These are phyloP conservation scores for Stenocarpella maydis DNA, from an alignment of 2,329 filamentous ascomycete genomes.

Conservation along the genomic window DNA sequence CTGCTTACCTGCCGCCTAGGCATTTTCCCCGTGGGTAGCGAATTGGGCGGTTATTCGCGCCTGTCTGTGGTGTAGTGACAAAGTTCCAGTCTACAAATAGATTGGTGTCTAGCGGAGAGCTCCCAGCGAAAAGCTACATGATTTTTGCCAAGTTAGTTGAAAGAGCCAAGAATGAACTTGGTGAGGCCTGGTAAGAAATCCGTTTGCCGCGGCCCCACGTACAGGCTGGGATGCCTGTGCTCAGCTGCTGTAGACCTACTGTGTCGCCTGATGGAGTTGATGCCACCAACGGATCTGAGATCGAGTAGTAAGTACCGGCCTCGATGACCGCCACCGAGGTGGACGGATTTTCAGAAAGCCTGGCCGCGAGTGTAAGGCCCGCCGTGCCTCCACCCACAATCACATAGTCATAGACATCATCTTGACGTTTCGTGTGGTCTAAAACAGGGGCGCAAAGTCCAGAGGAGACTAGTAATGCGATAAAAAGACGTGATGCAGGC, in stretches of 20 bases:
- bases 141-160: background rate
- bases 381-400: constrained; percentile 16
- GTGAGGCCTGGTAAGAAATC: too few species aligned
- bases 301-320: constrained; percentile 10
- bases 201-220: too few species aligned
- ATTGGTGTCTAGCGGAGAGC: background rate
- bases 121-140: constrained; percentile 6
- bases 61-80: constrained; percentile 19
- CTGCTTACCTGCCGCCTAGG: background rate
- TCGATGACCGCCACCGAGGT: constrained; percentile 11
- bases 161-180: background rate
- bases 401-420: constrained; percentile 15
- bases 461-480: background rate
- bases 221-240: background rate
- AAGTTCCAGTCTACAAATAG: constrained; percentile 15
- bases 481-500: background rate
- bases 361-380: constrained; percentile 8
- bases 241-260: background rate
- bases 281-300: background rate
- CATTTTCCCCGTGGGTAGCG: background rate
- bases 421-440: background rate
- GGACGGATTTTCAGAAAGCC: background rate
- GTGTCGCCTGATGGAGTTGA: background rate
- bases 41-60: background rate
- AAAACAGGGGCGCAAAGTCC: background rate